These are phyloP conservation scores for Arabidopsis arenosa DNA, from an alignment of 345 rosid genomes.

Conservation along the genomic window DNA sequence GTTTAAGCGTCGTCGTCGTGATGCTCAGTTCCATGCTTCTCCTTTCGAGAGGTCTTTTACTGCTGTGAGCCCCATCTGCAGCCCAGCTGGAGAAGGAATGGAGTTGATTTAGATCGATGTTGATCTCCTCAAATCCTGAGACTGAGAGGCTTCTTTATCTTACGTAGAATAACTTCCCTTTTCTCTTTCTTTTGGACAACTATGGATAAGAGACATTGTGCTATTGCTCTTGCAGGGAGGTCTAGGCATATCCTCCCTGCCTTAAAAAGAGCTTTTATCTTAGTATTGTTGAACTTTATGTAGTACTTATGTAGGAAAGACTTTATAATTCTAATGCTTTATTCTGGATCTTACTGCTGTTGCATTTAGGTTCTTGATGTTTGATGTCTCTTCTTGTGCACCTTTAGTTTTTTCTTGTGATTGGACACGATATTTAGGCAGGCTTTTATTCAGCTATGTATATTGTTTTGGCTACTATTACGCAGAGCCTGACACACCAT, in stretches of 20 bases:
- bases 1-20: slow-evolving; percentile 87
- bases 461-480: slow-evolving; percentile 36
- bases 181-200: slow-evolving; percentile 46
- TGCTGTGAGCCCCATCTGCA: slow-evolving; percentile 86
- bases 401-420: slow-evolving; percentile 12
- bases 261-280: slow-evolving; percentile 62
- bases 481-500: slow-evolving; percentile 21
- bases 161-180: slow-evolving; percentile 46
- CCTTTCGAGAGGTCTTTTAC: slow-evolving; percentile 95
- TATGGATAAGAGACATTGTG: slow-evolving; percentile 58
- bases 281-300: slow-evolving; percentile 49
- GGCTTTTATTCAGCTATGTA: slow-evolving; percentile 33
- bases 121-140: slow-evolving; percentile 28
- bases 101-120: slow-evolving; percentile 77
- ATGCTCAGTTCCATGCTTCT: slow-evolving; percentile 77
- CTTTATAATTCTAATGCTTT: slow-evolving; percentile 41
- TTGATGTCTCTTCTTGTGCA: slow-evolving; percentile 25
- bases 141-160: slow-evolving; percentile 44
- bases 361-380: slow-evolving; percentile 40
- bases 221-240: slow-evolving; percentile 54
- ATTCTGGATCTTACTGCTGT: slow-evolving; percentile 36
- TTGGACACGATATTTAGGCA: slow-evolving; percentile 25
- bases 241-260: slow-evolving; percentile 50
- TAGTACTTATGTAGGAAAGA: slow-evolving; percentile 47
- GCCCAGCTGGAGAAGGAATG: slow-evolving; percentile 97